These are phyloP conservation scores for Cryptococcus amylolentus DNA, from an alignment of 1,284 basidiomycete genomes.

Conservation along the genomic window DNA sequence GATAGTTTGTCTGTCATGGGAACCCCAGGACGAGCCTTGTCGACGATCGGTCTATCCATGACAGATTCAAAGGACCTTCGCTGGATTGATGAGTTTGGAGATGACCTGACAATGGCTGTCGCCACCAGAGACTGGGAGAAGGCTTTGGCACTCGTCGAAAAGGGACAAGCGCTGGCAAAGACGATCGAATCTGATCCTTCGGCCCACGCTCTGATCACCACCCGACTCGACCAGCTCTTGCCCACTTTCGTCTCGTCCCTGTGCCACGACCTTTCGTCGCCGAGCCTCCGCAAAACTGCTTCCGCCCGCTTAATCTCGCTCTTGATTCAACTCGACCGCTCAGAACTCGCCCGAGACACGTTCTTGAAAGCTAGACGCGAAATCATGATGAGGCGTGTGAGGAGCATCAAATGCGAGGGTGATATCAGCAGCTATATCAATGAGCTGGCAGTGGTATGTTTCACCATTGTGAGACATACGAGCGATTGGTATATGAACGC, in stretches of 20 bases:
- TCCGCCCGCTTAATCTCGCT: constrained; percentile 69
- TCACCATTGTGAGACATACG: constrained; percentile 59
- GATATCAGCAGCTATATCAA: constrained; percentile 54
- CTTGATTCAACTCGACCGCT: constrained; percentile 70
- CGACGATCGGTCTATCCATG: constrained; percentile 58
- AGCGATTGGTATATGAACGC: constrained; percentile 96
- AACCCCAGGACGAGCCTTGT: constrained; percentile 64
- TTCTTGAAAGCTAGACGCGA: constrained; percentile 77
- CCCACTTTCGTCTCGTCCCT: constrained; percentile 69
- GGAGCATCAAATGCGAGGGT: constrained; percentile 87
- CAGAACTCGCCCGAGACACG: constrained; percentile 72
- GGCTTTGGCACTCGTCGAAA: constrained; percentile 76
- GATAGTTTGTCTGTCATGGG: constrained; percentile 45
- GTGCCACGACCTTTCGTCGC: constrained; percentile 67
- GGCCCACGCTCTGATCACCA: constrained; percentile 32
- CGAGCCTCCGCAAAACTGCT: constrained; percentile 71
- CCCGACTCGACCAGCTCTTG: constrained; percentile 67
- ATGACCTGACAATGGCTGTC: constrained; percentile 87
- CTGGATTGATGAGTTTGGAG: constrained; percentile 85
- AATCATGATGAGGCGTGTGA: constrained; percentile 69
- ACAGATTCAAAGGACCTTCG: constrained; percentile 66
- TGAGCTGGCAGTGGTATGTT: constrained; percentile 49
- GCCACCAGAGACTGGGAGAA: constrained; percentile 84
- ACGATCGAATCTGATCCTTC: constrained; percentile 52
- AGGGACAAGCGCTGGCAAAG: constrained; percentile 59